phyloP scores from a whole-genome alignment of 2,329 filamentous ascomycete genomes.

The Hysterium pulicare region DNA sequence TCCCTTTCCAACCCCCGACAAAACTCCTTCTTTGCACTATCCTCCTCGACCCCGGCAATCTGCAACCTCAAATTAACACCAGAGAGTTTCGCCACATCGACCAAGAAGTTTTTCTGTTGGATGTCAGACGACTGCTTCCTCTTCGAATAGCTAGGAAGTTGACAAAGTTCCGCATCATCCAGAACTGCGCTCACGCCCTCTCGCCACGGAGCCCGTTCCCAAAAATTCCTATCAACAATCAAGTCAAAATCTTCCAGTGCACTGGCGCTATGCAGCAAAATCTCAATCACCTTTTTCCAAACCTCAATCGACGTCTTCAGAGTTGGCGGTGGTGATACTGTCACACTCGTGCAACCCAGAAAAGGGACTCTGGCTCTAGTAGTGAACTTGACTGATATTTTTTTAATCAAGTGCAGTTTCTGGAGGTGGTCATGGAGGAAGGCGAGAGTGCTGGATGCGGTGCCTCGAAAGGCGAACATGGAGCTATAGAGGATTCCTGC shows the following conservation, averaged over 20 bases:
- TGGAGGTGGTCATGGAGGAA: slow-evolving; percentile 10
- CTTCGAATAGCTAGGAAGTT: background rate
- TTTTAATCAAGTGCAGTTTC: slow-evolving; percentile 4
- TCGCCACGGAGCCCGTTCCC: slow-evolving; percentile 7
- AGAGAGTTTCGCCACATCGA: slow-evolving; percentile 8
- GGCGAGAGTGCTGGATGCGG: slow-evolving; percentile 6
- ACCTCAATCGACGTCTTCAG: slow-evolving; percentile 5
- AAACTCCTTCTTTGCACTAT: slow-evolving; percentile 5
- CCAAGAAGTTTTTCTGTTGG: slow-evolving; percentile 14
- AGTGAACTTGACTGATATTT: slow-evolving; percentile 6
- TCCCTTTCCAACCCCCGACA: slow-evolving; percentile 6
- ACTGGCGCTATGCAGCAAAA: slow-evolving; percentile 2
- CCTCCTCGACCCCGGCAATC: slow-evolving; percentile 6
- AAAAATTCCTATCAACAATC: slow-evolving; percentile 10
- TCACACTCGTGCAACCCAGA: slow-evolving; percentile 7
- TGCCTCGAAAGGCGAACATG: slow-evolving; percentile 9
- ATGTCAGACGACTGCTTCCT: background rate
- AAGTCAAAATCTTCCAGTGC: slow-evolving; percentile 11
- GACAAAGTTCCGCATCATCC: slow-evolving; percentile 4
- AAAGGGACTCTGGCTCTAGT: slow-evolving; percentile 4
- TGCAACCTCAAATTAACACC: slow-evolving; percentile 11
- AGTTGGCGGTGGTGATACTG: slow-evolving; percentile 4
- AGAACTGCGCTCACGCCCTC: slow-evolving; percentile 7
- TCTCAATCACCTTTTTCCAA: slow-evolving; percentile 7
- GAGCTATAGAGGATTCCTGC: slow-evolving; percentile 8